phyloP scores from a whole-genome alignment of 2,329 filamentous ascomycete genomes.

The Colletotrichum liaoningense region DNA sequence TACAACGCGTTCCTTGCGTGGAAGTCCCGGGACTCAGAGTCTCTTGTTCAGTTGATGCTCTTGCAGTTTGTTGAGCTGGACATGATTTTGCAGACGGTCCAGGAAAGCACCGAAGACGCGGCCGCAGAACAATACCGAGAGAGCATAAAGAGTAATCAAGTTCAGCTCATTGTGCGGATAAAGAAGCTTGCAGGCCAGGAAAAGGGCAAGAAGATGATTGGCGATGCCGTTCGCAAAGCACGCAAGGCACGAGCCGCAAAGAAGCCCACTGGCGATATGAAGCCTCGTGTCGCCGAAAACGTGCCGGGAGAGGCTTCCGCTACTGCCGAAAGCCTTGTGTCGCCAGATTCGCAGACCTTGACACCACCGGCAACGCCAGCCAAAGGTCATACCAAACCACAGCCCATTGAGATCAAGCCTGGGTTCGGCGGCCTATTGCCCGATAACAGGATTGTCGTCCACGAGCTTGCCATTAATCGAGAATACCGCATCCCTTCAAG shows the following conservation, averaged over 20 bases:
- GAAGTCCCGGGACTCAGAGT: slow-evolving; percentile 84
- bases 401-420: slow-evolving; percentile 48
- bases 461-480: slow-evolving; percentile 83
- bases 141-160: slow-evolving; percentile 84
- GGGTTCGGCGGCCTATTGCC: slow-evolving; percentile 70
- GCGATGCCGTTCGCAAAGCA: slow-evolving; percentile 79
- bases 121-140: slow-evolving; percentile 82
- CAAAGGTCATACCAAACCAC: slow-evolving; percentile 52
- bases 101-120: slow-evolving; percentile 78
- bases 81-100: slow-evolving; percentile 85
- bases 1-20: slow-evolving; percentile 84
- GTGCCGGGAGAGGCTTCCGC: slow-evolving; percentile 50
- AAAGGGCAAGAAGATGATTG: slow-evolving; percentile 77
- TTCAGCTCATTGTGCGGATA: slow-evolving; percentile 82
- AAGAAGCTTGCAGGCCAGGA: slow-evolving; percentile 81
- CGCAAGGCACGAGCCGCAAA: slow-evolving; percentile 73
- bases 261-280: slow-evolving; percentile 76
- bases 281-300: slow-evolving; percentile 72
- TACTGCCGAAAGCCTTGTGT: slow-evolving; percentile 49
- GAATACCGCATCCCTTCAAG: slow-evolving; percentile 78
- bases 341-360: slow-evolving; percentile 59
- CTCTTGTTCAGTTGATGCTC: slow-evolving; percentile 86
- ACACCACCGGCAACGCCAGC: slow-evolving; percentile 66
- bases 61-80: slow-evolving; percentile 87
- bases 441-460: slow-evolving; percentile 79